Evolutionary conservation across 2,329 filamentous ascomycete species (phyloP).

Genomic region (Paraphoma sp.): DNA sequence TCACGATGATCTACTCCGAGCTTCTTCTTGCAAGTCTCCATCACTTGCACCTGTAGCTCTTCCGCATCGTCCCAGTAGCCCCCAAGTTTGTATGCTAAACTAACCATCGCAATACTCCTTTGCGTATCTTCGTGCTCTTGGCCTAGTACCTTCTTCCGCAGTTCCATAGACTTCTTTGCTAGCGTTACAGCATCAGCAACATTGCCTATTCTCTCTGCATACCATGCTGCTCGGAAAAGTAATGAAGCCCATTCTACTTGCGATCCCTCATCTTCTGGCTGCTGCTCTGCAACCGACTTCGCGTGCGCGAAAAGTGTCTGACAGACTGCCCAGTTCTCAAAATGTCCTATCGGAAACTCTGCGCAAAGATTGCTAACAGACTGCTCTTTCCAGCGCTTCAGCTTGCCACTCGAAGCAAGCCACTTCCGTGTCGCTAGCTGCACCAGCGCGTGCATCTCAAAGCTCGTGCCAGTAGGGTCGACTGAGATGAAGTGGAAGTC

Average conservation of each 20-base stretch:
- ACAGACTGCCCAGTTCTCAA: slow-evolving; percentile 38
- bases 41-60: not conserved
- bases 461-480: slow-evolving; percentile 23
- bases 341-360: slow-evolving; percentile 28
- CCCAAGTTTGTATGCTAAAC: not conserved
- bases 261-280: not conserved
- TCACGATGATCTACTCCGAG: not conserved
- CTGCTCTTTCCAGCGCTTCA: slow-evolving; percentile 30
- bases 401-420: slow-evolving; percentile 6
- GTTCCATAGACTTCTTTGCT: slow-evolving; percentile 3
- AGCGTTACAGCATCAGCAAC: not conserved
- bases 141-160: slow-evolving; percentile 5
- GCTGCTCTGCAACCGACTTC: slow-evolving; percentile 2
- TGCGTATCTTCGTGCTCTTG: slow-evolving; percentile 6
- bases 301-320: slow-evolving; percentile 29
- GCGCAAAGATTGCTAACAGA: slow-evolving; percentile 31
- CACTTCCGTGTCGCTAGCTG: slow-evolving; percentile 31
- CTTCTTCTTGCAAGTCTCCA: not conserved
- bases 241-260: not conserved
- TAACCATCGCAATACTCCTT: slow-evolving; percentile 8
- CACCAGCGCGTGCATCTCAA: slow-evolving; percentile 52
- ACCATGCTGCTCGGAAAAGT: not conserved
- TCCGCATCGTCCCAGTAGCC: not conserved
- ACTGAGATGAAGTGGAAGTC: slow-evolving; percentile 15
- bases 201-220: not conserved